Evolutionary conservation across 257 asterid species (phyloP), one percentile per base, ranked within the genome.

Genomic region (Fraxinus excelsior): DNA sequence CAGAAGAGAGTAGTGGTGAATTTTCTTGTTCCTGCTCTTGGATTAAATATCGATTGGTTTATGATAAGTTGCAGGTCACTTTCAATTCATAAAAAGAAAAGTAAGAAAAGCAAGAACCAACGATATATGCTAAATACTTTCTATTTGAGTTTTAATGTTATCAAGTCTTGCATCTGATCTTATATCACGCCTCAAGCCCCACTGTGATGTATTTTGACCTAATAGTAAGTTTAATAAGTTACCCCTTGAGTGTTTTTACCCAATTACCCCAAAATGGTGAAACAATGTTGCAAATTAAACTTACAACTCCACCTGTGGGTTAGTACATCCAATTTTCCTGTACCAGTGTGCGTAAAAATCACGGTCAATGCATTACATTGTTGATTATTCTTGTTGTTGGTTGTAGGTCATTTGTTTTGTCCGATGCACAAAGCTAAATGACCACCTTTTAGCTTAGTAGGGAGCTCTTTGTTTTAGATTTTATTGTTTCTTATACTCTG

Each of bases 401-500:
- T 25, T n/a, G 34, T 56, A 29, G 74, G 26, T 56, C 79, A 67
- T 79, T 25, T 32, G 58, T 25, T 65, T 72, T 80, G 42, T 53
- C 71, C 3, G 29, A 53, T n/a, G 21, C 74, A 32, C 13, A 19
- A 42, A 26, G 8, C 74, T 58, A 70, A 67, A 42, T 31, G 42
- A 38, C 67, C 51, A 64, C 19, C 67, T 56, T 35, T 32, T 51
- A 62, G 31, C 60, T 72, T 79, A 14, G 40, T 9, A 16, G 26
- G 11, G 12, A 51, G 64, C 44, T 70, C 72, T 73, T 80, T 81
- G 35, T 32, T 53, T 72, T 70, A 42, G 67, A 19, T 68, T 32
- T 74, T 65, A 70, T 58, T 69, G 66, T 66, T 60, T 64, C 77
- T 66, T 73, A 18, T 21, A 67, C 26, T 65, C 16, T 44, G 81